A percentile compares a stretch with the other conserved stretches of the same genome.
These are phyloP conservation scores for Salvia sclarea DNA, from an alignment of 305 asterid genomes.

Conservation along the genomic window DNA sequence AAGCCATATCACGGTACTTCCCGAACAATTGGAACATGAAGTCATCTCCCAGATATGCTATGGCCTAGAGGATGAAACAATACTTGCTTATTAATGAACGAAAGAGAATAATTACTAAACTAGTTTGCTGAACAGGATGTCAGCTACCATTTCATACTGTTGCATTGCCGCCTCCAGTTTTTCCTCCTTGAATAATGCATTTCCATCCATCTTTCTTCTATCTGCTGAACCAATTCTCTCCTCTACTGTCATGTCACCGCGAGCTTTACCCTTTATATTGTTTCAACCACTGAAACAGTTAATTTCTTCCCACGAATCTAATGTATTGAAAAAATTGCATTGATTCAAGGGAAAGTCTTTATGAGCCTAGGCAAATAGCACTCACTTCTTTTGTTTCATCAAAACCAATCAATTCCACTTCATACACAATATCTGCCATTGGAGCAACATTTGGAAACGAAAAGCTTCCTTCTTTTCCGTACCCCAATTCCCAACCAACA, in stretches of 20 bases:
- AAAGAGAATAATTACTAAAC: neutral
- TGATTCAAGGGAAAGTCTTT: conserved; percentile 10
- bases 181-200: conserved; percentile 81
- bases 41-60: conserved; percentile 97
- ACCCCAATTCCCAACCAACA: conserved; percentile 92
- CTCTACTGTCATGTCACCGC: conserved; percentile 97
- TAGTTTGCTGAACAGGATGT: conserved; percentile 3
- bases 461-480: conserved; percentile 95
- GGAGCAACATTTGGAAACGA: conserved; percentile 99
- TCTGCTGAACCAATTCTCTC: conserved; percentile 96
- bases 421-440: conserved; percentile 78
- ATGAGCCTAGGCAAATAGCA: conserved; percentile 23
- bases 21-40: conserved; percentile 99
- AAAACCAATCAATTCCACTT: conserved; percentile 93
- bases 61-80: conserved; percentile 59
- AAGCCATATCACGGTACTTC: conserved; percentile 92
- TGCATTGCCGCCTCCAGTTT: conserved; percentile 94
- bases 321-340: conserved; percentile 16
- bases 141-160: conserved; percentile 91
- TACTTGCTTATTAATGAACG: conserved; percentile 8
- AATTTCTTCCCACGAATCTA: conserved; percentile 11
- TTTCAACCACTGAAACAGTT: conserved; percentile 29
- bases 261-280: conserved; percentile 78
- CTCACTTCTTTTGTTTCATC: conserved; percentile 95
- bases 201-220: conserved; percentile 97